A percentile compares a stretch with the other conserved stretches of the same genome.
Evolutionary conservation across 257 asterid genomes (phyloP).

Genomic region (Nicotiana benthamiana): DNA sequence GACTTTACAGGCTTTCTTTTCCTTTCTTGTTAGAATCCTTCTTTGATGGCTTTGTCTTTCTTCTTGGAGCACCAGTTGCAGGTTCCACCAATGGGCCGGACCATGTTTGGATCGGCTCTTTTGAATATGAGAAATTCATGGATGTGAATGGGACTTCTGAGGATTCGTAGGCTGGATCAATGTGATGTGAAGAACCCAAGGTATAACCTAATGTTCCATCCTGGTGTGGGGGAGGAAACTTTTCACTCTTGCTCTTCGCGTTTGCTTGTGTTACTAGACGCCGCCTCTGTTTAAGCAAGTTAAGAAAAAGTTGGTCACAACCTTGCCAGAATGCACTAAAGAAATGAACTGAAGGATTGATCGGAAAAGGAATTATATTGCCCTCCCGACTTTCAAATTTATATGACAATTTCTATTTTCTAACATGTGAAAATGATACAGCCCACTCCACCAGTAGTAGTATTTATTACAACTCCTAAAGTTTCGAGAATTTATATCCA

Average conservation of each 20-base stretch:
- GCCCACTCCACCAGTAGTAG: neutral
- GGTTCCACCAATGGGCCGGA: constrained; percentile 75
- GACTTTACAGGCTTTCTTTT: constrained; percentile 29
- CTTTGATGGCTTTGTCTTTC: constrained; percentile 48
- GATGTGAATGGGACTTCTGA: constrained; percentile 71
- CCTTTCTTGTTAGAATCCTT: constrained; percentile 40
- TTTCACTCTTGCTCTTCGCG: constrained; percentile 85
- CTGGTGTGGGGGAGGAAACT: constrained; percentile 87
- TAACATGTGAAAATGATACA: neutral
- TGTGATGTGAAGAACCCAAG: constrained; percentile 49
- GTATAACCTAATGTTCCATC: constrained; percentile 74
- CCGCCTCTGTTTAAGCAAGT: constrained; percentile 44
- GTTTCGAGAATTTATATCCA: too few species aligned
- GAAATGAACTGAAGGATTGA: neutral
- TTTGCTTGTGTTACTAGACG: constrained; percentile 66
- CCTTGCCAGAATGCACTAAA: neutral
- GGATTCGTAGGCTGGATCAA: constrained; percentile 47
- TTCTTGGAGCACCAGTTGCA: constrained; percentile 36
- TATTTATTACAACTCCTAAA: neutral
- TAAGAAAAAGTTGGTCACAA: neutral
- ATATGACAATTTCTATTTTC: neutral
- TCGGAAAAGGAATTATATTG: neutral
- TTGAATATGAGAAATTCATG: constrained; percentile 59
- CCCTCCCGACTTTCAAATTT: neutral
- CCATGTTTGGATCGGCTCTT: constrained; percentile 80